A percentile compares a stretch with the other conserved stretches of the same genome.
Evolutionary conservation across 768 basidiomycete genomes (phyloP).

Genomic region (Amylocystis lapponica): DNA sequence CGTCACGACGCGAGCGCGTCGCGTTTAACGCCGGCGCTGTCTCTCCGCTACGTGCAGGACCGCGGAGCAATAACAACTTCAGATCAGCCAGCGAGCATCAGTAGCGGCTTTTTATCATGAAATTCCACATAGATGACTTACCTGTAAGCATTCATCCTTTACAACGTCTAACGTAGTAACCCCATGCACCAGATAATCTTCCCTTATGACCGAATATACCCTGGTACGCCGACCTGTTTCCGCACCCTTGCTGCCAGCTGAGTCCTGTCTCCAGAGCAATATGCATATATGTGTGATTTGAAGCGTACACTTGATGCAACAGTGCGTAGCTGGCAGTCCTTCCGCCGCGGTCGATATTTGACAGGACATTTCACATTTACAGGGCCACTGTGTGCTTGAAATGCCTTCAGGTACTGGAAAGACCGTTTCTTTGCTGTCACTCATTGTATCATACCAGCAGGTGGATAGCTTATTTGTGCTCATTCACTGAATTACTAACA

Average conservation of each 20-base stretch:
- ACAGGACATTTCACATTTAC: no score
- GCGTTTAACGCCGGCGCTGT: no score
- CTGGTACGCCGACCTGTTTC: constrained; percentile 49
- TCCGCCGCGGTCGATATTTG: background rate
- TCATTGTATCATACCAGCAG: constrained; percentile 98
- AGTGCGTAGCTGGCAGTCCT: constrained; percentile 36
- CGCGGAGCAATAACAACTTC: background rate
- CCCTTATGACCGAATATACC: constrained; percentile 94
- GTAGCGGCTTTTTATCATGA: constrained; percentile 16
- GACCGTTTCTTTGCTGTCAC: constrained; percentile 89
- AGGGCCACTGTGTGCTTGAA: constrained; percentile 99
- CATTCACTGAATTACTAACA: constrained; percentile 1
- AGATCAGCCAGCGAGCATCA: background rate
- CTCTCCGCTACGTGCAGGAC: background rate
- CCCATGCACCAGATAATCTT: constrained; percentile 69
- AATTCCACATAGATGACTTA: constrained; percentile 31
- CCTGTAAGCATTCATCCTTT: constrained; percentile 33
- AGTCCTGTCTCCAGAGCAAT: constrained; percentile 65
- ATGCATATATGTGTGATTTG: constrained; percentile 98
- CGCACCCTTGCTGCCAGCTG: constrained; percentile 4
- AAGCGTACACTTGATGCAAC: constrained; percentile 95
- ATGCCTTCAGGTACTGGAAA: constrained; percentile 99
- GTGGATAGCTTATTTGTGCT: constrained; percentile 31
- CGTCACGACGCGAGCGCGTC: background rate
- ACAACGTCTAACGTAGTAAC: no score